Evolutionary conservation across 495 filamentous ascomycete genomes (phyloP).

Genomic region (Daldinia childiae): DNA sequence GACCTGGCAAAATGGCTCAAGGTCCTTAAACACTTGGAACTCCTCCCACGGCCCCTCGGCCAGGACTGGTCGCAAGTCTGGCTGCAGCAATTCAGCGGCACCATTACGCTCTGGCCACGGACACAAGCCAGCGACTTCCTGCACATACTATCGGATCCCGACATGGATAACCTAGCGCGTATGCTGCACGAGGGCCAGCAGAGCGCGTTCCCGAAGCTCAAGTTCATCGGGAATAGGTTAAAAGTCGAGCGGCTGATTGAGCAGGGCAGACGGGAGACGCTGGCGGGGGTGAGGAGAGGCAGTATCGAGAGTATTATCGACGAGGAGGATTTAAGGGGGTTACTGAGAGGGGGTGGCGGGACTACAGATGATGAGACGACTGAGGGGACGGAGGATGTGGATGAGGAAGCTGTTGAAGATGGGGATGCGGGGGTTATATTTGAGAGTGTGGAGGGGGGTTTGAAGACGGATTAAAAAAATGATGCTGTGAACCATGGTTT

Average conservation of each 20-base stretch:
- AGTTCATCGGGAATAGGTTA: slow-evolving; percentile 87
- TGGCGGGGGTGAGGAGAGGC: slow-evolving; percentile 49
- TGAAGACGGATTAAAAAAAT: slow-evolving; percentile 12
- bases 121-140: slow-evolving; percentile 77
- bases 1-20: slow-evolving; percentile 97
- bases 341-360: slow-evolving; percentile 39
- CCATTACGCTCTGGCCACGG: slow-evolving; percentile 94
- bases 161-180: slow-evolving; percentile 72
- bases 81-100: slow-evolving; percentile 93
- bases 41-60: slow-evolving; percentile 88
- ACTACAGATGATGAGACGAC: slow-evolving; percentile 45
- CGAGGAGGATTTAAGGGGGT: slow-evolving; percentile 53
- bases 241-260: slow-evolving; percentile 84
- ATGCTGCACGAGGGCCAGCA: slow-evolving; percentile 92
- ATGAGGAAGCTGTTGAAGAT: slow-evolving; percentile 25
- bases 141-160: slow-evolving; percentile 86
- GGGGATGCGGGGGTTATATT: too few relatives aligned
- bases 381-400: slow-evolving; percentile 21
- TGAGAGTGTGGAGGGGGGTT: slow-evolving; percentile 3
- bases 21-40: slow-evolving; percentile 88
- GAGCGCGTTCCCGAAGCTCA: slow-evolving; percentile 85
- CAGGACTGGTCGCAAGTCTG: slow-evolving; percentile 97
- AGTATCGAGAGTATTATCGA: slow-evolving; percentile 58
- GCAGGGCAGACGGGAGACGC: slow-evolving; percentile 69
- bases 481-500: background rate